These are phyloP conservation scores for Clarkia xantiana DNA, from an alignment of 345 rosid genomes.

Conservation along the genomic window DNA sequence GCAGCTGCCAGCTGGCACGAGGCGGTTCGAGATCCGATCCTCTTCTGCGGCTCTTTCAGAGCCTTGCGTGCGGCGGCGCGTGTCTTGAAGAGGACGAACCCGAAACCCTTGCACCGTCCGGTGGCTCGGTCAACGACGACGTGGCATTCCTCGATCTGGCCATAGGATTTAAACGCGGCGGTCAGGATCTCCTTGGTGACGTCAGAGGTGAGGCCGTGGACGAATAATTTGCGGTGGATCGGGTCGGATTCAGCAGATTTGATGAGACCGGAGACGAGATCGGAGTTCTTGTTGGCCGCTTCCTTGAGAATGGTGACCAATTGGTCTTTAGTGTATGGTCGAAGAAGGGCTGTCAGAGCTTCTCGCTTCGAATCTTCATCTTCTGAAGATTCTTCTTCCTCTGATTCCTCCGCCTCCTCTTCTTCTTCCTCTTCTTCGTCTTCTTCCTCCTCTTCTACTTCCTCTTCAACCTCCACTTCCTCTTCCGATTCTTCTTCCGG, in stretches of 20 bases:
- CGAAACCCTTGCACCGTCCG: slow-evolving; percentile 72
- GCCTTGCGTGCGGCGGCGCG: slow-evolving; percentile 55
- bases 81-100: slow-evolving; percentile 49
- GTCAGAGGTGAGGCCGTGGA: slow-evolving; percentile 76
- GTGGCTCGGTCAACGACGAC: slow-evolving; percentile 50
- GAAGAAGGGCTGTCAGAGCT: slow-evolving; percentile 42
- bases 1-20: slow-evolving; percentile 57
- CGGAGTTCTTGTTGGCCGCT: slow-evolving; percentile 35
- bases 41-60: slow-evolving; percentile 59
- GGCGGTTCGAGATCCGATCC: slow-evolving; percentile 50
- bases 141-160: slow-evolving; percentile 71
- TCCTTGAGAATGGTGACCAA: slow-evolving; percentile 32
- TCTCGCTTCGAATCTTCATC: slow-evolving; percentile 24
- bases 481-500: slow-evolving; percentile 17
- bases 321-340: slow-evolving; percentile 55
- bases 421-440: neutral
- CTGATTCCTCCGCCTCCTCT: no score
- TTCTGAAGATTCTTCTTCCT: neutral
- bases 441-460: slow-evolving; percentile 9
- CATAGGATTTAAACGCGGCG: slow-evolving; percentile 42
- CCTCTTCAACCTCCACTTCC: slow-evolving; percentile 9
- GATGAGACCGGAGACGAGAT: slow-evolving; percentile 25
- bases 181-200: slow-evolving; percentile 45
- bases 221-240: slow-evolving; percentile 58
- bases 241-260: slow-evolving; percentile 48